Conservation (phyloP, 768 basidiomycete species). For the Termitomyces sp. region DNA sequence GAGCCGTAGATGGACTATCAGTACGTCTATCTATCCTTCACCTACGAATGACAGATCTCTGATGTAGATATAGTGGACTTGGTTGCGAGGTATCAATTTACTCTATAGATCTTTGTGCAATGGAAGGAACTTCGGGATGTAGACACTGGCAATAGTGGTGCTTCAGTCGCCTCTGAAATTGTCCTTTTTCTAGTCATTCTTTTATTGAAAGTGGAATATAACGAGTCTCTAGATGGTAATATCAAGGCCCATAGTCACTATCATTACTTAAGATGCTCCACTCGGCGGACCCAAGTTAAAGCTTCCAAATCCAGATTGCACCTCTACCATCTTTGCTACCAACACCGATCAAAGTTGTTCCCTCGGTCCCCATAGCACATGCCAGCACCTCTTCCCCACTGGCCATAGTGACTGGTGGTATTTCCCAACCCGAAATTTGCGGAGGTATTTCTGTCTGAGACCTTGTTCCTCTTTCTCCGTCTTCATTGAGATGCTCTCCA, state of each 20-base stretch:
- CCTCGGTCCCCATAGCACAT: constrained; percentile 38
- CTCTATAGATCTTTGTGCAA: neutral
- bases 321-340: constrained; percentile 31
- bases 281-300: neutral
- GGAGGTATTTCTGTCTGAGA: constrained; percentile 3
- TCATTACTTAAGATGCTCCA: neutral
- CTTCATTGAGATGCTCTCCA: constrained; percentile 22
- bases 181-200: constrained; percentile 7
- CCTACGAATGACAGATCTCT: neutral
- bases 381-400: constrained; percentile 26
- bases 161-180: neutral
- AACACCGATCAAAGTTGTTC: constrained; percentile 33
- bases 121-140: constrained; percentile 10
- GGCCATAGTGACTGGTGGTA: constrained; percentile 8
- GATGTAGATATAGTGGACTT: neutral
- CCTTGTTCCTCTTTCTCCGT: constrained; percentile 5
- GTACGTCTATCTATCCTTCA: neutral
- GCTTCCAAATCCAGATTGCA: constrained; percentile 35
- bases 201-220: neutral
- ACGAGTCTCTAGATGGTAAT: neutral
- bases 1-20: neutral
- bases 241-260: neutral
- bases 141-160: neutral
- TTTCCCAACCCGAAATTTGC: constrained; percentile 16
- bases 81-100: neutral